Percentiles rank a stretch among this genome's conserved stretches.
These are phyloP conservation scores for Pichia sorboxylosa DNA, from an alignment of 1,139 yeast genomes.

Conservation along the genomic window DNA sequence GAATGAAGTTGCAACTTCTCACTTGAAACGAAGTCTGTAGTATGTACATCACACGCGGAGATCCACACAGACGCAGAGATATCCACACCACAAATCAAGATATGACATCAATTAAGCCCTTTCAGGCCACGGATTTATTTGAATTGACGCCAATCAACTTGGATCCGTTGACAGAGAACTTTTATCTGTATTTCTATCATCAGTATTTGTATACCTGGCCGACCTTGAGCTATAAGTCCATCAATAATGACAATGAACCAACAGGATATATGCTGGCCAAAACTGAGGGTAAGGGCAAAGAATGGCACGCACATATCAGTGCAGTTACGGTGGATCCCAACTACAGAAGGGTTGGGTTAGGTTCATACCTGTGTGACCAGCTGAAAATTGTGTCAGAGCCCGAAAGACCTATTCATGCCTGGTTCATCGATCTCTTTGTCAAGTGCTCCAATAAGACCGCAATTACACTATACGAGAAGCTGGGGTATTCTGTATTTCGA, in stretches of 20 bases:
- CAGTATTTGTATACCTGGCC: conserved; percentile 87
- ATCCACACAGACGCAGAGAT: no score
- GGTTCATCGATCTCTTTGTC: conserved; percentile 84
- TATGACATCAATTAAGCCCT: conserved; percentile 78
- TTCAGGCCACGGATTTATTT: conserved; percentile 76
- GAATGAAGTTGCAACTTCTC: no score
- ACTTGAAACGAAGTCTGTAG: no score
- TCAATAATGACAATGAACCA: conserved; percentile 30
- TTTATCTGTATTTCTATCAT: conserved; percentile 69
- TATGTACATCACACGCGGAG: no score
- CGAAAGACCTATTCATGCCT: conserved; percentile 55
- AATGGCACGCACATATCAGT: conserved; percentile 95
- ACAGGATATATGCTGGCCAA: conserved; percentile 93
- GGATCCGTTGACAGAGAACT: conserved; percentile 86
- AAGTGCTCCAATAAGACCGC: conserved; percentile 77
- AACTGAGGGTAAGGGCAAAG: conserved; percentile 72
- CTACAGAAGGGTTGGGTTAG: conserved; percentile 77
- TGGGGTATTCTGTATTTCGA: conserved; percentile 78
- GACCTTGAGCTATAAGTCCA: conserved; percentile 68
- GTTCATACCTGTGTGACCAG: conserved; percentile 62
- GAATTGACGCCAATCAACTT: conserved; percentile 63
- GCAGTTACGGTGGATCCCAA: conserved; percentile 86
- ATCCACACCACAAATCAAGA: no score
- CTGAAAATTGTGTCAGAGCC: conserved; percentile 63
- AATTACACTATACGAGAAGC: conserved; percentile 65